These are phyloP conservation scores for Cercospora zeina DNA, from an alignment of 2,329 filamentous ascomycete species.

Conservation along the genomic window DNA sequence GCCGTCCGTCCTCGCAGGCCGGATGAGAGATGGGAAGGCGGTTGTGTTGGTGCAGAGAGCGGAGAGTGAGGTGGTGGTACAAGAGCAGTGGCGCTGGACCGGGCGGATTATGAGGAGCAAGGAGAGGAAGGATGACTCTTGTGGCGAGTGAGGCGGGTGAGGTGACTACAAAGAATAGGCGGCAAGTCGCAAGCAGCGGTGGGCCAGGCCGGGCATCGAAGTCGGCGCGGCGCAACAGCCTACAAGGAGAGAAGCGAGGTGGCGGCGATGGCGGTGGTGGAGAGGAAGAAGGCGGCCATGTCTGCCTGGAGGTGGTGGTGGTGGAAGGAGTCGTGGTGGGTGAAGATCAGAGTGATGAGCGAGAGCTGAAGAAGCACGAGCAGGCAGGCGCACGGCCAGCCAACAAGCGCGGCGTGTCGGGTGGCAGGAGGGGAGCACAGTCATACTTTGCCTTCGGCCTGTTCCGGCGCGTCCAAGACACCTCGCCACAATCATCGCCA, in stretches of 20 bases:
- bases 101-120: neutral
- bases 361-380: slow-evolving; percentile 28
- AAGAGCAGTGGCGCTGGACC: neutral
- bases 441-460: slow-evolving; percentile 10
- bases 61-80: slow-evolving; percentile 8
- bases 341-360: slow-evolving; percentile 43
- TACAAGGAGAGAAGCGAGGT: slow-evolving; percentile 7
- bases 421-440: slow-evolving; percentile 9
- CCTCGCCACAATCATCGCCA: neutral
- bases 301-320: slow-evolving; percentile 6
- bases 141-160: slow-evolving; percentile 13
- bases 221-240: neutral
- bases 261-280: slow-evolving; percentile 9
- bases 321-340: slow-evolving; percentile 61
- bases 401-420: neutral
- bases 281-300: slow-evolving; percentile 17
- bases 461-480: neutral
- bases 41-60: neutral
- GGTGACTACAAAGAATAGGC: slow-evolving; percentile 15
- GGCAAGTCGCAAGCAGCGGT: slow-evolving; percentile 13
- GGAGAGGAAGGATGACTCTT: neutral
- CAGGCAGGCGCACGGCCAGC: neutral
- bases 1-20: slow-evolving; percentile 27
- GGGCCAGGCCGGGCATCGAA: slow-evolving; percentile 6
- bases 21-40: neutral